A percentile compares a stretch with the other conserved stretches of the same genome.
Conservation (phyloP, 306 rosid genomes). For the Prunus mira region DNA sequence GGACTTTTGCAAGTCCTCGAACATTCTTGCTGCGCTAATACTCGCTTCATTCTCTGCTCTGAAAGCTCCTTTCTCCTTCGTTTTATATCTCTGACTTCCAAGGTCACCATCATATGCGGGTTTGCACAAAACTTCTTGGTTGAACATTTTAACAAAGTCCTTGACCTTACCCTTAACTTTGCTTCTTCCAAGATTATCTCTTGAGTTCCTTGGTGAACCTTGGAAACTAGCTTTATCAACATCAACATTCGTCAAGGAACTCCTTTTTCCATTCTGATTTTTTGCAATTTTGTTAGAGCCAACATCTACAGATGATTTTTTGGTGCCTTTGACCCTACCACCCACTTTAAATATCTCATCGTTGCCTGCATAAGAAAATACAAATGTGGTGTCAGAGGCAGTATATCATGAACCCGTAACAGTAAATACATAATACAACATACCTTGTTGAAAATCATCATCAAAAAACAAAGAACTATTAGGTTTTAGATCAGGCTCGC, state of each 20-base stretch:
- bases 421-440: constrained; percentile 5
- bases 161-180: constrained; percentile 62
- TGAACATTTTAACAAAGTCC: constrained; percentile 80
- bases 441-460: constrained; percentile 46
- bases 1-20: constrained; percentile 25
- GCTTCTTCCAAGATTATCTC: constrained; percentile 45
- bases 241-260: constrained; percentile 29
- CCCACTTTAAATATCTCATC: constrained; percentile 18
- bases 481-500: constrained; percentile 37
- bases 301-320: constrained; percentile 32
- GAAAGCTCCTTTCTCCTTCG: constrained; percentile 35
- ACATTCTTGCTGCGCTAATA: constrained; percentile 20
- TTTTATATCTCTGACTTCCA: constrained; percentile 33
- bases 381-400: constrained; percentile 7
- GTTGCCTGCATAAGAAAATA: constrained; percentile 37
- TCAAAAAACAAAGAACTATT: constrained; percentile 32
- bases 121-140: constrained; percentile 52
- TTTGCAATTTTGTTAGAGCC: constrained; percentile 30
- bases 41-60: constrained; percentile 36
- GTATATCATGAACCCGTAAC: constrained; percentile 2
- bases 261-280: constrained; percentile 36
- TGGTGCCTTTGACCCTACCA: constrained; percentile 29
- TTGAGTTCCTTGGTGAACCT: constrained; percentile 34
- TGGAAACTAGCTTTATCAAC: constrained; percentile 34
- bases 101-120: constrained; percentile 34